Evolutionary conservation across 176 grass and related monocot species (phyloP).

Genomic region (Oryza australiensis): DNA sequence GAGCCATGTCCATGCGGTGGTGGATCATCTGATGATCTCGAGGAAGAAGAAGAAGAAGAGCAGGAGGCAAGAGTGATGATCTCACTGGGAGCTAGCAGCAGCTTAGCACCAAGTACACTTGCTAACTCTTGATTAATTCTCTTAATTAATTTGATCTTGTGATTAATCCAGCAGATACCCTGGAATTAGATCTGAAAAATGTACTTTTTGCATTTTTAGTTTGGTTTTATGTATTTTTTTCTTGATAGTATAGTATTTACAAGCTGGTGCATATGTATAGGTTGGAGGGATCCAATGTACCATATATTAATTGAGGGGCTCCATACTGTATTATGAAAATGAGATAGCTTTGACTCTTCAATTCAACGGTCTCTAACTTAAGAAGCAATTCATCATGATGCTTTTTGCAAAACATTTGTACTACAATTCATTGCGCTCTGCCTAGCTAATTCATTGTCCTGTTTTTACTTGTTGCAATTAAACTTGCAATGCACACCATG

Average conservation of each 20-base stretch:
- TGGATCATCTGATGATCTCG: neutral
- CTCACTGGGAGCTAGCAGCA: neutral
- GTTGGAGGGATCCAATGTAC: conserved; percentile 14
- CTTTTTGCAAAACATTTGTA: neutral
- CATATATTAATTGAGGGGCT: conserved; percentile 1
- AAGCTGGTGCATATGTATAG: neutral
- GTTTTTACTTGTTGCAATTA: neutral
- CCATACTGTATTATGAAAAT: neutral
- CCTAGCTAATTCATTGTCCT: neutral
- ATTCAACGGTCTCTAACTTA: conserved; percentile 6
- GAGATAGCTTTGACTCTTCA: neutral
- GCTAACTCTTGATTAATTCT: neutral
- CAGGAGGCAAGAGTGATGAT: neutral
- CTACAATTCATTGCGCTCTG: neutral
- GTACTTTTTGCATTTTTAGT: neutral
- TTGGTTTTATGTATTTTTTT: neutral
- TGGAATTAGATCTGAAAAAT: neutral
- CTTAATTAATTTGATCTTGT: too few relatives aligned
- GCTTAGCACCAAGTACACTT: neutral
- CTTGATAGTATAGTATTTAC: neutral
- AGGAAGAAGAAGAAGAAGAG: neutral
- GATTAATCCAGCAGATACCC: neutral
- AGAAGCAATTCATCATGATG: neutral
- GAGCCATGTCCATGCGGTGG: neutral
- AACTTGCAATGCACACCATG: neutral